Evolutionary conservation across 169 alveolate species (phyloP).

Genomic region (Neospora caninum): DNA sequence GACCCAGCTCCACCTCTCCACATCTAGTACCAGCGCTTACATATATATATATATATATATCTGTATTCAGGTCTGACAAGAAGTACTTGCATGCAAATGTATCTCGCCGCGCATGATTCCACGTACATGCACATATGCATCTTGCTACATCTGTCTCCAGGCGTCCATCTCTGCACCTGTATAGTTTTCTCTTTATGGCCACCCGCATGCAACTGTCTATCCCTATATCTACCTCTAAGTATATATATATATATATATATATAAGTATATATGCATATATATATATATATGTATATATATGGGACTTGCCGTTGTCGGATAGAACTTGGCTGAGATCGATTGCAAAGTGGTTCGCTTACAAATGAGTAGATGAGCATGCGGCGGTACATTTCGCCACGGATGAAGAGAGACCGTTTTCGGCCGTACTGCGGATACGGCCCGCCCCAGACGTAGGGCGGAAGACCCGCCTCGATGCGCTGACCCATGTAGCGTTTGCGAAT

Average conservation of each 20-base stretch:
- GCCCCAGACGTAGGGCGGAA: constrained; percentile 78
- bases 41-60: neutral
- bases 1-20: neutral
- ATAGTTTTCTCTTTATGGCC: neutral
- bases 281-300: neutral
- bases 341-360: constrained; percentile 26
- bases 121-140: neutral
- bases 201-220: neutral
- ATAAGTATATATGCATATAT: neutral
- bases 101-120: neutral
- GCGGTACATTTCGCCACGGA: constrained; percentile 76
- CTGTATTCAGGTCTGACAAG: neutral
- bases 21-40: neutral
- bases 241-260: neutral
- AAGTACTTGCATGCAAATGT: neutral
- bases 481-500: constrained; percentile 73
- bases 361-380: constrained; percentile 76
- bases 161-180: neutral
- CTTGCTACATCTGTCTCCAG: neutral
- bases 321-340: neutral
- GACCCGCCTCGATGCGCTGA: constrained; percentile 73
- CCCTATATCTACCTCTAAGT: neutral
- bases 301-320: neutral
- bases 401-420: constrained; percentile 61
- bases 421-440: constrained; percentile 75